These are phyloP conservation scores for Cercospora sp. DNA, from an alignment of 2,329 filamentous ascomycete genomes.

Conservation along the genomic window DNA sequence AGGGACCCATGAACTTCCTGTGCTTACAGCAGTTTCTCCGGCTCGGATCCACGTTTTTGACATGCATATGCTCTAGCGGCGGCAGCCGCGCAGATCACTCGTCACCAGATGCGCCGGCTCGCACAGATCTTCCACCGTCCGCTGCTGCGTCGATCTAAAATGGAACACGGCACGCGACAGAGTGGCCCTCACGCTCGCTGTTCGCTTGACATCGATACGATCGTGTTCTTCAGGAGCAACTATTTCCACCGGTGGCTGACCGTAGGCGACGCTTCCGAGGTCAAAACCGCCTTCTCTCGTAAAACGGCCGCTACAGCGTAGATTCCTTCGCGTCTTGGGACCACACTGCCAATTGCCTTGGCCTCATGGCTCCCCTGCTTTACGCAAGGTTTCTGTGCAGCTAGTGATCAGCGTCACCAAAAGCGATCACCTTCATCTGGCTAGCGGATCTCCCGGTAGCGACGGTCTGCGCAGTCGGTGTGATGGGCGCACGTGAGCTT, in stretches of 20 bases:
- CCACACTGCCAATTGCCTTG: constrained; percentile 14
- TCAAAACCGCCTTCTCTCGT: background rate
- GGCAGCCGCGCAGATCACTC: constrained; percentile 18
- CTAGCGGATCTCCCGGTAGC: constrained; percentile 13
- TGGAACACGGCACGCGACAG: constrained; percentile 8
- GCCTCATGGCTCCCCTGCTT: constrained; percentile 16
- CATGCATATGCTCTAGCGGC: constrained; percentile 9
- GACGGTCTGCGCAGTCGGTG: background rate
- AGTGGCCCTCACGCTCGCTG: background rate
- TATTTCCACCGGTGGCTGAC: background rate
- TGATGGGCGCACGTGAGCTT: constrained; percentile 1
- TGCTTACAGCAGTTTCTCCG: constrained; percentile 9
- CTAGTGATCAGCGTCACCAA: constrained; percentile 15
- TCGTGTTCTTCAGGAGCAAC: background rate
- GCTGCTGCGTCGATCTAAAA: background rate
- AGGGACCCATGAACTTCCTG: constrained; percentile 6
- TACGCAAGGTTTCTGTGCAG: constrained; percentile 13
- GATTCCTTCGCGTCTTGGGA: constrained; percentile 7
- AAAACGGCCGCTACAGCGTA: background rate
- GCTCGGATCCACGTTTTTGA: constrained; percentile 11
- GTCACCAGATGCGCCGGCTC: constrained; percentile 8
- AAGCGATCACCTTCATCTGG: constrained; percentile 13
- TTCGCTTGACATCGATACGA: background rate
- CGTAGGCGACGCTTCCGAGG: background rate
- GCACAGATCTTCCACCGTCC: constrained; percentile 2